Evolutionary conservation across 2,329 filamentous ascomycete species (phyloP).

Genomic region (Fusarium continuum): DNA sequence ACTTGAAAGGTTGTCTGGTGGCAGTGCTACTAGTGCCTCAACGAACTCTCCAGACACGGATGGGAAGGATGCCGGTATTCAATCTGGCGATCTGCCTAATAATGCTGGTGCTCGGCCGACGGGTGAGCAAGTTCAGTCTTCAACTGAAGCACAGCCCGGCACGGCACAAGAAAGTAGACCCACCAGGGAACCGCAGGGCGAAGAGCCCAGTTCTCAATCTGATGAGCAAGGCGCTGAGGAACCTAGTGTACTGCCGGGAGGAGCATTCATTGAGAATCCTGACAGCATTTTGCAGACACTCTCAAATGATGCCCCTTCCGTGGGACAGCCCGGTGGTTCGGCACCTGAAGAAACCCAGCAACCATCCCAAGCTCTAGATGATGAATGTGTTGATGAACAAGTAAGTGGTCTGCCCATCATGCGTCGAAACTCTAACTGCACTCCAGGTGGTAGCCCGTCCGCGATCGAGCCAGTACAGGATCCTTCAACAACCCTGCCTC

Average conservation of each 20-base stretch:
- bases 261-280: slow-evolving; percentile 20
- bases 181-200: not conserved
- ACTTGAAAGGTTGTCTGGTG: not conserved
- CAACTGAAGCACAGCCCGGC: not conserved
- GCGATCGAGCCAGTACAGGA: not conserved
- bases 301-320: not conserved
- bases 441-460: slow-evolving; percentile 28
- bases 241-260: slow-evolving; percentile 10
- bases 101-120: not conserved
- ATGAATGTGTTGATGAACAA: slow-evolving; percentile 15
- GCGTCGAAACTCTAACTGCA: slow-evolving; percentile 42
- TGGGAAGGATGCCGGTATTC: not conserved
- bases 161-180: not conserved
- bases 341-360: not conserved
- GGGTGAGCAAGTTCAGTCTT: not conserved
- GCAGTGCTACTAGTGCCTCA: not conserved
- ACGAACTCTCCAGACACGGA: not conserved
- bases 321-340: not conserved
- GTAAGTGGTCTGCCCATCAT: slow-evolving; percentile 41
- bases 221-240: not conserved
- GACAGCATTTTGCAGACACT: not conserved
- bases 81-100: not conserved
- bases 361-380: not conserved
- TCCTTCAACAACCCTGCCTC: not conserved
- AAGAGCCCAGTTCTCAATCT: not conserved